Percentiles rank a stretch among this genome's conserved stretches.
phyloP scores from a whole-genome alignment of 2,329 filamentous ascomycete genomes.

The Fusarium sp. region DNA sequence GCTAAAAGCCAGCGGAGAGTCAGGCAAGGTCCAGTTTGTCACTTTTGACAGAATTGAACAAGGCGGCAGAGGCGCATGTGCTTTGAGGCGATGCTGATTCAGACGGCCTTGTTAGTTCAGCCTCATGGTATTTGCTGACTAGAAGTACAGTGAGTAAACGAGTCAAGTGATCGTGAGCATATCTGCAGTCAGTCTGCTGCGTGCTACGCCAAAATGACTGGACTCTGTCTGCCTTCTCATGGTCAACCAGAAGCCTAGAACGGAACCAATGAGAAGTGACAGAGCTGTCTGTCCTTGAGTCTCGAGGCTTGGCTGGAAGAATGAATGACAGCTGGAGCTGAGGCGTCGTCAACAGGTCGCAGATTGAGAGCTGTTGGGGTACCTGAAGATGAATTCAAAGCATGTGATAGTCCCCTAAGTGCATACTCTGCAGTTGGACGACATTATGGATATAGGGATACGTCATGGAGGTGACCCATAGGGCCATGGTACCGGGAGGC shows the following conservation, averaged over 20 bases:
- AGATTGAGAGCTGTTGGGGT: slow-evolving; percentile 37
- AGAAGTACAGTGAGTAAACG: slow-evolving; percentile 12
- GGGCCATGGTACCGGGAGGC: slow-evolving; percentile 32
- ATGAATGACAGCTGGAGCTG: slow-evolving; percentile 26
- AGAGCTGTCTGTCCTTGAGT: slow-evolving; percentile 21
- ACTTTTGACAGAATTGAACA: slow-evolving; percentile 11
- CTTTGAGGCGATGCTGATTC: slow-evolving; percentile 25
- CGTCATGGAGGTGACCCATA: slow-evolving; percentile 36
- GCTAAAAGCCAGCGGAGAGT: slow-evolving; percentile 8
- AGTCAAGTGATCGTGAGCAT: slow-evolving; percentile 36
- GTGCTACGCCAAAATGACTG: slow-evolving; percentile 40
- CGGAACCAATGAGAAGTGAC: slow-evolving; percentile 21
- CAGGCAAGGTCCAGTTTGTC: slow-evolving; percentile 15
- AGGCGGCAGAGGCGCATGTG: slow-evolving; percentile 29
- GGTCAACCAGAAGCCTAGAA: slow-evolving; percentile 6
- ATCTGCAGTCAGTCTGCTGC: slow-evolving; percentile 36
- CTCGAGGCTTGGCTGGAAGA: slow-evolving; percentile 22
- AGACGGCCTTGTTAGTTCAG: slow-evolving; percentile 25
- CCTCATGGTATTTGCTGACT: slow-evolving; percentile 29
- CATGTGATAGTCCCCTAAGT: slow-evolving; percentile 49
- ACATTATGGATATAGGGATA: slow-evolving; percentile 39
- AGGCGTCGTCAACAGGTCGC: slow-evolving; percentile 34
- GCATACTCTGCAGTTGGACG: slow-evolving; percentile 37
- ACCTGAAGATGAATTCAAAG: slow-evolving; percentile 32
- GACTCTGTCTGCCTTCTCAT: slow-evolving; percentile 17